Conservation (phyloP, 2,329 filamentous ascomycete species). For the Ophiostoma australiae region DNA sequence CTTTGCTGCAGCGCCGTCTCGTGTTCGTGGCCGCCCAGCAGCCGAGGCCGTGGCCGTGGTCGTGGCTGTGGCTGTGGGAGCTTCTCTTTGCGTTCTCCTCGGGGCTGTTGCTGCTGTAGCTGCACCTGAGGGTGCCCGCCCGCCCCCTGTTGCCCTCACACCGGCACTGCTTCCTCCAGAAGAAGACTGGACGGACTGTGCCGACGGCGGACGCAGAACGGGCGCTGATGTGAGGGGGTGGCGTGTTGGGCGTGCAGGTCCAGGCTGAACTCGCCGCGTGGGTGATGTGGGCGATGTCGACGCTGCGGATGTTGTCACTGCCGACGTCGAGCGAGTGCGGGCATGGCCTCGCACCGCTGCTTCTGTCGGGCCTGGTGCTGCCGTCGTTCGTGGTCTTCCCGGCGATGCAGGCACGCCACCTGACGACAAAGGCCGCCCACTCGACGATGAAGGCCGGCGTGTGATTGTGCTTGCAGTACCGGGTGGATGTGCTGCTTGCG, state of each 20-base stretch:
- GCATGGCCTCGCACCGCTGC: conserved; percentile 19
- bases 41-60: neutral
- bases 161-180: conserved; percentile 28
- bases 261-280: neutral
- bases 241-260: conserved; percentile 26
- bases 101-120: neutral
- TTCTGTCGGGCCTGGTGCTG: neutral
- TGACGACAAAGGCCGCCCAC: neutral
- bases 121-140: conserved; percentile 16
- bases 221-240: conserved; percentile 39
- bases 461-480: conserved; percentile 22
- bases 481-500: neutral
- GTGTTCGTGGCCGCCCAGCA: conserved; percentile 20
- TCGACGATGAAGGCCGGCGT: conserved; percentile 29
- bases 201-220: conserved; percentile 38
- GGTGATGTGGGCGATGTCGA: neutral
- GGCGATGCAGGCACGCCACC: neutral
- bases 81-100: neutral
- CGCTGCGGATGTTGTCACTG: conserved; percentile 17
- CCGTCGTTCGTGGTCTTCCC: neutral
- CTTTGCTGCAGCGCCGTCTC: conserved; percentile 30
- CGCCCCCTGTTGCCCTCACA: neutral
- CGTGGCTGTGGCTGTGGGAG: neutral
- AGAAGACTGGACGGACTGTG: conserved; percentile 30
- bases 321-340: conserved; percentile 26